Percentiles rank a stretch among this genome's conserved stretches.
These are phyloP conservation scores for Beta lomatogona DNA, from an alignment of 179 eudicot species.

Conservation along the genomic window DNA sequence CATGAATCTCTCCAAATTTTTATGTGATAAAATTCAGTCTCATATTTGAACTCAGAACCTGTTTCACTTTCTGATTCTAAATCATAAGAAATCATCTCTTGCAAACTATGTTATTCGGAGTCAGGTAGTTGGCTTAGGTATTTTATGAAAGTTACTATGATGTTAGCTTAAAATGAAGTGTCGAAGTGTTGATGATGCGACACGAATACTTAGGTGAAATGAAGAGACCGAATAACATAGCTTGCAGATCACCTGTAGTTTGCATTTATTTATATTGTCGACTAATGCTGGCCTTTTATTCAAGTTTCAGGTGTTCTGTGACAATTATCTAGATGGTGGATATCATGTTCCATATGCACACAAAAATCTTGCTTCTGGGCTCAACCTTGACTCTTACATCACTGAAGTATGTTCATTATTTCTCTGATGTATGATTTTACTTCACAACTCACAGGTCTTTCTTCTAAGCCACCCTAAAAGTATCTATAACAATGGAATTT, in stretches of 20 bases:
- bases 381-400: slow-evolving; percentile 78
- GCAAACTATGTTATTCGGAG: no score
- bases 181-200: no score
- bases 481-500: neutral
- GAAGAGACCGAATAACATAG: no score
- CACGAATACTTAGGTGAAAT: no score
- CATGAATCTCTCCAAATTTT: neutral
- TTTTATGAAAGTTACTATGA: no score
- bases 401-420: slow-evolving; percentile 53
- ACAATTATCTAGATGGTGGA: slow-evolving; percentile 97
- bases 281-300: neutral
- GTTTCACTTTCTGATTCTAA: neutral
- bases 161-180: no score
- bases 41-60: neutral
- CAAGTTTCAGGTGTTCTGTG: slow-evolving; percentile 77
- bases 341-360: slow-evolving; percentile 97
- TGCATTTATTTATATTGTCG: neutral
- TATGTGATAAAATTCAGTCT: neutral
- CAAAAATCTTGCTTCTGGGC: slow-evolving; percentile 85
- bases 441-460: neutral
- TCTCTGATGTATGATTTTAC: slow-evolving; percentile 21
- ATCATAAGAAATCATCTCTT: neutral
- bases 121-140: no score
- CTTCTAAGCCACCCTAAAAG: neutral
- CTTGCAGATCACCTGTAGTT: neutral